Evolutionary conservation across 805 yeast species (phyloP), one percentile per base, ranked within the genome.

Genomic region (Nakazawaea pomicola): DNA sequence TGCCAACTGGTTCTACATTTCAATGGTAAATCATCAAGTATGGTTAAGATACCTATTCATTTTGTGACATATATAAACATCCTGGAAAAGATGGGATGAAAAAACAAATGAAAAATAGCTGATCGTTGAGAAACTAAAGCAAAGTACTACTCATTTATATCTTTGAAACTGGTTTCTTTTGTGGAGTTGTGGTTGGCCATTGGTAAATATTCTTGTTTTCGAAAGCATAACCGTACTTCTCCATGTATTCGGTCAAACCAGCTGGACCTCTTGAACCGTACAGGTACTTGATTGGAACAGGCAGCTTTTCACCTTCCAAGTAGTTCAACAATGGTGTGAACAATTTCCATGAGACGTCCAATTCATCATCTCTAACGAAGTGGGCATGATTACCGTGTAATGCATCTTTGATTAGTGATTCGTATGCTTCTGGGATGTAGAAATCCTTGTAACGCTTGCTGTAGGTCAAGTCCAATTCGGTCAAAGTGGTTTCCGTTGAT

Each of bases 361-460:
- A 76, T 69, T 93, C 99, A 61, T 93, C 99, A 60, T 91, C 97
- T 68, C 99, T 83, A 25, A 93, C 98, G 60, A 93, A 93, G 69
- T 91, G 91, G 39, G 98, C 85, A 67, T 93, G 99, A 64, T 90
- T 95, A 43, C 95, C 98, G 51, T 78, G 74, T 58, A 83, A 65
- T 48, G 91, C 85, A 64, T 93, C 98, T 64, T 95, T 79, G 54
- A 93, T 87, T 53, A 93, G 77, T 1, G 96, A 84, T 70, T 93
- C 99, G 64, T 93, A 93, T 31, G 98, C 98, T 70, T 91, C 96
- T 33, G 99, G 98, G 56, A 93, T 90, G 82, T 93, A 84, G 67
- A 87, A 83, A 58, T 87, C 83, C 49, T 84, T 69, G 68, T 83
- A 93, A 58, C 97, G 79, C 38, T 72, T 70, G 41, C 81, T 67